phyloP scores from a whole-genome alignment of 2,329 filamentous ascomycete genomes.

The Fusarium pilosicola region DNA sequence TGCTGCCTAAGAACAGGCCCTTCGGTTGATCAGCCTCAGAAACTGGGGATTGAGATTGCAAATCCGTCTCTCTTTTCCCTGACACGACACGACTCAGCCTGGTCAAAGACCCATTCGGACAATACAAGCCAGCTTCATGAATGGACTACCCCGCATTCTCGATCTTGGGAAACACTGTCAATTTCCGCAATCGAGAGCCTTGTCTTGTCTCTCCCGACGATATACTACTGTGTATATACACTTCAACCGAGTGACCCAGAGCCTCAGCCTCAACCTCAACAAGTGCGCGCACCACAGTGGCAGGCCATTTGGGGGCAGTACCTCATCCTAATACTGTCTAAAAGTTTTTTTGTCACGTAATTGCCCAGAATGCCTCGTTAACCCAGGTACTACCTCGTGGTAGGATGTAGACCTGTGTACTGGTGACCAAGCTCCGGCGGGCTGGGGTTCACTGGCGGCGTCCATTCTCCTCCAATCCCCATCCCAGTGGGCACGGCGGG shows the following conservation, averaged over 20 bases:
- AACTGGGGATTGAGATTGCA: constrained; percentile 2
- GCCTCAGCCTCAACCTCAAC: constrained; percentile 12
- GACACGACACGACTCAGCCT: constrained; percentile 12
- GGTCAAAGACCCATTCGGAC: constrained; percentile 1
- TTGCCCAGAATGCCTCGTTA: too few species aligned
- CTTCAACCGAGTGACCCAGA: constrained; percentile 6
- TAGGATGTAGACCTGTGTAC: not conserved
- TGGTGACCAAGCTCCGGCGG: constrained; percentile 12
- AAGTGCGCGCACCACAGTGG: not conserved
- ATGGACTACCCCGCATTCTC: constrained; percentile 13
- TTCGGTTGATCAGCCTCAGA: constrained; percentile 24
- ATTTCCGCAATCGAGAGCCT: constrained; percentile 12
- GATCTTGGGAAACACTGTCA: not conserved
- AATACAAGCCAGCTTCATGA: not conserved
- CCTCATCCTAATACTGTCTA: not conserved
- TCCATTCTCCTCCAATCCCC: not conserved
- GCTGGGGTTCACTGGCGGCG: constrained; percentile 14
- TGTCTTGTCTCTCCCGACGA: not conserved
- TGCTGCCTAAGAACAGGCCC: not conserved
- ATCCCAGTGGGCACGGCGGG: not conserved
- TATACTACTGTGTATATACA: not conserved
- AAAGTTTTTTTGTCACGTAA: too few species aligned
- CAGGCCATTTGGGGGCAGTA: not conserved
- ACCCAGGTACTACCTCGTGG: too few species aligned
- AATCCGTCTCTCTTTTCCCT: constrained; percentile 6